Base-by-base conservation (phyloP, 2,329 filamentous ascomycete species). In the Hypoxylon sp. region DNA sequence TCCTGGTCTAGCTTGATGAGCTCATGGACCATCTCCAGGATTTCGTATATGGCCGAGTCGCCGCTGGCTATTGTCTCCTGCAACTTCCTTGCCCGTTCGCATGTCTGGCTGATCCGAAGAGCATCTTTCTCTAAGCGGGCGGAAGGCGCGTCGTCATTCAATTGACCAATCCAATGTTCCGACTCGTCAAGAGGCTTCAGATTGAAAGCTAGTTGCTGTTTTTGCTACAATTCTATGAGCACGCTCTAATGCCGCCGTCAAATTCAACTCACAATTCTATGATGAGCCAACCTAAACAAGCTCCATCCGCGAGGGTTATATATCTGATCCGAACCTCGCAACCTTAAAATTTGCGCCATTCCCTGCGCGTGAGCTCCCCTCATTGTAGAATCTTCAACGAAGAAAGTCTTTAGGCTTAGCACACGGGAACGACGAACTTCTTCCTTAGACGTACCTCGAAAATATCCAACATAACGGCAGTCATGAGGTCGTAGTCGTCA, bases 401-500 rank as follows among this genome's bases (percentile, higher is more conserved):
- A 80, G 14, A 80, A 59, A 7, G 77, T 75, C 79, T 80, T 51
- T 16, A 27, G 3, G 14, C 46, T 67, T 29, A 65, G 54, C 45
- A 47, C 25, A 39, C 45, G 39, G 8, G 16, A 25, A 2, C 6
- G 2, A 14, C 9, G n/a, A 6, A 25, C 9, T n/a, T 5, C 2
- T 6, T 37, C 43, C 9, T 41, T 7, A 37, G 19, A 46, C 48
- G 52, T 67, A 78, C 78, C 73, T 81, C 79, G 39, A 81, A 81
- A 1, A 81, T 74, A 50, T 81, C 79, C 11, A 81, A 64, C 19
- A 81, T 69, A 11, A 81, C 79, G 1, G 78, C 73, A 2, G 79
- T 75, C 79, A 81, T 80, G 14, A 81, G 69, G 48, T 79, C 76
- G 63, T 79, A 76, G 58, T 81, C 80, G 63, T 80, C 78, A 3